These are phyloP conservation scores for Aureobasidium vineae DNA, from an alignment of 2,329 filamentous ascomycete species.

Conservation along the genomic window DNA sequence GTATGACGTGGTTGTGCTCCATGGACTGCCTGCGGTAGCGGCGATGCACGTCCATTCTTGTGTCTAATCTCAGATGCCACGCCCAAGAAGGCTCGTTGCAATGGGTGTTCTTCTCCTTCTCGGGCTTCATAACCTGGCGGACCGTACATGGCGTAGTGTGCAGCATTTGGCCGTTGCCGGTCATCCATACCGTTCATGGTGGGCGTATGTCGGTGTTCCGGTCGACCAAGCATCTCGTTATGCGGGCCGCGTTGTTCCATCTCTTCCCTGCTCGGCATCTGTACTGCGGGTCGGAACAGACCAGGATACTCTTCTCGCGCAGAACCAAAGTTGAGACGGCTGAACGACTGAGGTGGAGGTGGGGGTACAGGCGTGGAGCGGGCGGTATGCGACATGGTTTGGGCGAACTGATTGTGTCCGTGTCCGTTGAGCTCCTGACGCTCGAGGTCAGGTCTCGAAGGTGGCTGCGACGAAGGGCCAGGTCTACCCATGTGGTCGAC, in stretches of 20 bases:
- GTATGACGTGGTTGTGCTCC: slow-evolving; percentile 80
- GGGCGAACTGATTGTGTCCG: slow-evolving; percentile 1
- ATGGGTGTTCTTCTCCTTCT: slow-evolving; percentile 27
- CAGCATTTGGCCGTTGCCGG: background rate
- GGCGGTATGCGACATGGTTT: slow-evolving; percentile 18
- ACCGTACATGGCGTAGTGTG: slow-evolving; percentile 17
- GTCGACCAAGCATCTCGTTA: slow-evolving; percentile 10
- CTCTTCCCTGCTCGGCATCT: slow-evolving; percentile 18
- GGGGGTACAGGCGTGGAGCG: slow-evolving; percentile 19
- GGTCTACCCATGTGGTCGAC: slow-evolving; percentile 12
- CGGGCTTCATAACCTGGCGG: slow-evolving; percentile 18
- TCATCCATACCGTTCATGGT: slow-evolving; percentile 10
- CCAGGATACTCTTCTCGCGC: slow-evolving; percentile 37
- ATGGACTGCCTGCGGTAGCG: slow-evolving; percentile 88
- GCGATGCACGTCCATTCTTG: slow-evolving; percentile 78
- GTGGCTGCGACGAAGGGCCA: background rate
- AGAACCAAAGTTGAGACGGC: slow-evolving; percentile 32
- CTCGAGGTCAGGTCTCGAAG: slow-evolving; percentile 15
- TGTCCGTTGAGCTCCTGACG: slow-evolving; percentile 4
- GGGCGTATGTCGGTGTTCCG: slow-evolving; percentile 20
- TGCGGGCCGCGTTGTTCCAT: slow-evolving; percentile 22
- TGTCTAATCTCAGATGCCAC: slow-evolving; percentile 72
- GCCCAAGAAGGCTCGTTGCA: slow-evolving; percentile 65
- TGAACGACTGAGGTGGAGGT: slow-evolving; percentile 26
- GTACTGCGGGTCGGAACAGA: slow-evolving; percentile 33